These are phyloP conservation scores for Zymoseptoria crescenta DNA, from an alignment of 2,329 filamentous ascomycete genomes.

Conservation along the genomic window DNA sequence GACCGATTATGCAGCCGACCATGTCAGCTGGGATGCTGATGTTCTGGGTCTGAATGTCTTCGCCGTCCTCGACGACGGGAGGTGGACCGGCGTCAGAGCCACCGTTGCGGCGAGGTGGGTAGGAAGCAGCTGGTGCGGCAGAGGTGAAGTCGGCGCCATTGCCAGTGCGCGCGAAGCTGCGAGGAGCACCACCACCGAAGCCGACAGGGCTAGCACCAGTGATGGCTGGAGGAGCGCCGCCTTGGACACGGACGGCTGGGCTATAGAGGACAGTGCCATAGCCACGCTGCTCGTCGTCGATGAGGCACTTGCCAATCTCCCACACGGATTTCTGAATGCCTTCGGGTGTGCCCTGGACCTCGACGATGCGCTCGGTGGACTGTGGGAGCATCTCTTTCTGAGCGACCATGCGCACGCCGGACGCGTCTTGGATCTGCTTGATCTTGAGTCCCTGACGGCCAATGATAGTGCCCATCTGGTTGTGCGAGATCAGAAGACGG, in stretches of 20 bases:
- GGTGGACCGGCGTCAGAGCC: constrained; percentile 73
- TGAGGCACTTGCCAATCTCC: constrained; percentile 98
- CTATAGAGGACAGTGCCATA: constrained; percentile 98
- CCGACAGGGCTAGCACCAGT: constrained; percentile 42
- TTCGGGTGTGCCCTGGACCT: constrained; percentile 89
- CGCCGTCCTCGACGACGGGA: constrained; percentile 88
- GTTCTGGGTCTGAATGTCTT: constrained; percentile 97
- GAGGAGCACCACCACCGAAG: constrained; percentile 36
- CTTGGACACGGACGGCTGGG: constrained; percentile 80
- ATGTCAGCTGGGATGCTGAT: constrained; percentile 99
- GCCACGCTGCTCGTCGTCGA: constrained; percentile 96
- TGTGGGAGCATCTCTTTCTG: constrained; percentile 99
- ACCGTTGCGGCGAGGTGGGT: constrained; percentile 60
- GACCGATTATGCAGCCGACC: constrained; percentile 98
- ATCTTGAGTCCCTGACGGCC: constrained; percentile 95
- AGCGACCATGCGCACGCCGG: constrained; percentile 95
- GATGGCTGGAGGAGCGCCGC: constrained; percentile 46
- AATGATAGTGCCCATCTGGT: constrained; percentile 99
- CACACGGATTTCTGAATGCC: constrained; percentile 93
- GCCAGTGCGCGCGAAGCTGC: constrained; percentile 82
- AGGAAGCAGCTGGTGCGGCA: constrained; percentile 51
- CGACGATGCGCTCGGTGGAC: constrained; percentile 95
- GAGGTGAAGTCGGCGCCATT: constrained; percentile 98
- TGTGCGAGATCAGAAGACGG: constrained; percentile 96
- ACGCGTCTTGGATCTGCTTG: constrained; percentile 97